Percentiles rank a stretch among this genome's conserved stretches.
phyloP scores from a whole-genome alignment of 2,329 filamentous ascomycete species.

The Sarocladium brachiariae region DNA sequence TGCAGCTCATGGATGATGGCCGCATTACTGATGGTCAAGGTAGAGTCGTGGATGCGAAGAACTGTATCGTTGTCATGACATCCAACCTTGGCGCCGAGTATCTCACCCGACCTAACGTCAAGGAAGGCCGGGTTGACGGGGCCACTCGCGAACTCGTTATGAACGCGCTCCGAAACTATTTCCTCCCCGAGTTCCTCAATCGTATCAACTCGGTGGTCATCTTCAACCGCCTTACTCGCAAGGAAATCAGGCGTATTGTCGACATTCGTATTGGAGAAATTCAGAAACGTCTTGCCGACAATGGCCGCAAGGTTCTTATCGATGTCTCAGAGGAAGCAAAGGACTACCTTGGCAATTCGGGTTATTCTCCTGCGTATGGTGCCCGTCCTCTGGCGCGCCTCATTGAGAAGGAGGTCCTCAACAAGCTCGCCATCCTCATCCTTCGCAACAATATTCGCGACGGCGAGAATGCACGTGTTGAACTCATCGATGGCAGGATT shows the following conservation, averaged over 20 bases:
- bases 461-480: slow-evolving; percentile 74
- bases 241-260: slow-evolving; percentile 91
- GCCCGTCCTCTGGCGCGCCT: slow-evolving; percentile 81
- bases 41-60: slow-evolving; percentile 86
- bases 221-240: slow-evolving; percentile 90
- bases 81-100: slow-evolving; percentile 95
- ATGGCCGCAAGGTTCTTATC: slow-evolving; percentile 80
- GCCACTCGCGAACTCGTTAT: slow-evolving; percentile 85
- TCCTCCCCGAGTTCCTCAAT: slow-evolving; percentile 97
- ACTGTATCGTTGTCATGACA: slow-evolving; percentile 99
- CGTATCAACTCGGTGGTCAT: slow-evolving; percentile 94
- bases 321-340: slow-evolving; percentile 78
- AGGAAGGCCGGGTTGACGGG: slow-evolving; percentile 79
- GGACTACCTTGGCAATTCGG: slow-evolving; percentile 84
- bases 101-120: slow-evolving; percentile 69
- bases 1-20: slow-evolving; percentile 99
- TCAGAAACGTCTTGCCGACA: slow-evolving; percentile 80
- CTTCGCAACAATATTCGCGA: slow-evolving; percentile 78
- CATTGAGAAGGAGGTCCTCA: slow-evolving; percentile 96
- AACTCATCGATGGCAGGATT: slow-evolving; percentile 73
- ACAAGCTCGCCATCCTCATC: slow-evolving; percentile 85
- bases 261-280: slow-evolving; percentile 84
- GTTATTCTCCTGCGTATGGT: slow-evolving; percentile 93
- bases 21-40: slow-evolving; percentile 98
- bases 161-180: slow-evolving; percentile 86